These are phyloP conservation scores for Kuraishia ogatae DNA, from an alignment of 805 yeast genomes.

Conservation along the genomic window DNA sequence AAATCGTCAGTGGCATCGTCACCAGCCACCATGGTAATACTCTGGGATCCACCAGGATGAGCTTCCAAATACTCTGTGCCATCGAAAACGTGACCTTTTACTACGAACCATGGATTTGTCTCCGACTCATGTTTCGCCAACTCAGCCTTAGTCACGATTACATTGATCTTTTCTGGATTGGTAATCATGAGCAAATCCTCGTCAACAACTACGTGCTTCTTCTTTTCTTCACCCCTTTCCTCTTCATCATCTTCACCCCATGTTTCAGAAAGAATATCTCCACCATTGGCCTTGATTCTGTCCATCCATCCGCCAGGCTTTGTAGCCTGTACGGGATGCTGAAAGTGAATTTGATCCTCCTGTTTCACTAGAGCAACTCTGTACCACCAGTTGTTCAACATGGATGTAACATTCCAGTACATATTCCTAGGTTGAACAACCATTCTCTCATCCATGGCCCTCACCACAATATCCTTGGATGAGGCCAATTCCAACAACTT, in stretches of 20 bases:
- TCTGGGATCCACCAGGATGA: slow-evolving; percentile 23
- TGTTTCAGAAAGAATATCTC: slow-evolving; percentile 18
- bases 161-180: slow-evolving; percentile 15
- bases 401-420: slow-evolving; percentile 29
- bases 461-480: slow-evolving; percentile 22
- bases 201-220: slow-evolving; percentile 10
- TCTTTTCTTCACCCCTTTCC: neutral
- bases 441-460: slow-evolving; percentile 28
- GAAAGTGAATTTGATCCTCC: slow-evolving; percentile 11
- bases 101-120: slow-evolving; percentile 20
- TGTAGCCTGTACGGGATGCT: slow-evolving; percentile 19
- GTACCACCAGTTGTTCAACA: slow-evolving; percentile 29
- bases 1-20: slow-evolving; percentile 24
- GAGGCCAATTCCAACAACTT: slow-evolving; percentile 10
- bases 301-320: slow-evolving; percentile 28
- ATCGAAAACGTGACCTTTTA: slow-evolving; percentile 25
- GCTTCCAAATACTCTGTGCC: slow-evolving; percentile 23
- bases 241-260: slow-evolving; percentile 22
- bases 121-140: slow-evolving; percentile 11
- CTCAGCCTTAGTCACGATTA: slow-evolving; percentile 12
- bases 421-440: slow-evolving; percentile 24
- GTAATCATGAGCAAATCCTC: slow-evolving; percentile 20
- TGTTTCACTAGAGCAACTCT: slow-evolving; percentile 18
- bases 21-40: slow-evolving; percentile 18
- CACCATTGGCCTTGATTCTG: slow-evolving; percentile 22